Conservation (phyloP, 2,329 filamentous ascomycete species). For the Aurifilum marmelostoma region DNA sequence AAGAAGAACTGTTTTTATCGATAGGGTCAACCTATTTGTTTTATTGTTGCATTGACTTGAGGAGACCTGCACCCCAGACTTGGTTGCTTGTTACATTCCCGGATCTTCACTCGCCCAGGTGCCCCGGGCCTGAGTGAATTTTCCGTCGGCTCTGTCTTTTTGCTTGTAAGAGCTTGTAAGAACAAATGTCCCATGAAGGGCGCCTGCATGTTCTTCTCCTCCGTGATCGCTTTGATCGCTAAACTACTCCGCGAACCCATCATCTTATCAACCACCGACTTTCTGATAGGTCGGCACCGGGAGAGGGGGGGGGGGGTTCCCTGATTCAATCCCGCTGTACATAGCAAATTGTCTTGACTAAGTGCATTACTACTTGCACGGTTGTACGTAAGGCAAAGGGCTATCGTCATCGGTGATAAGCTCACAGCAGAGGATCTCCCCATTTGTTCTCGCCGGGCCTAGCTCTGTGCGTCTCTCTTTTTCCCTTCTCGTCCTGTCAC, state of each 20-base stretch:
- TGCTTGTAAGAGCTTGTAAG: background rate
- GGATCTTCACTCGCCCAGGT: background rate
- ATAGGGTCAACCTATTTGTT: background rate
- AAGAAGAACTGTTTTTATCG: conserved; percentile 15
- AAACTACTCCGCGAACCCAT: background rate
- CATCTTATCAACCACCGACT: background rate
- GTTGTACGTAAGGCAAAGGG: background rate
- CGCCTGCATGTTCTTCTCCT: background rate
- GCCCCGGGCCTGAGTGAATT: too few species aligned
- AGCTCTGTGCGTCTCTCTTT: background rate
- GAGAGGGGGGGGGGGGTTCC: too few species aligned
- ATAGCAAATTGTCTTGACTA: background rate
- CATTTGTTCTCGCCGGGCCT: background rate
- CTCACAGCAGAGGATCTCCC: background rate
- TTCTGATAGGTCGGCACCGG: background rate
- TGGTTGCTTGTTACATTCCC: background rate
- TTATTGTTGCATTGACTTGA: background rate
- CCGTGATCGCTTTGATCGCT: conserved; percentile 10
- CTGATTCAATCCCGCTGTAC: background rate
- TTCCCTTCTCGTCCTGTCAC: too few species aligned
- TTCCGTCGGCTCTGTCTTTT: too few species aligned
- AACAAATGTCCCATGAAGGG: background rate
- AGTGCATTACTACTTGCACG: background rate
- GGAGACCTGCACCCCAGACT: background rate
- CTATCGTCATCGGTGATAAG: background rate